Conservation (phyloP, 371 early-diverging fungal species). For the Mucor ambiguus region DNA sequence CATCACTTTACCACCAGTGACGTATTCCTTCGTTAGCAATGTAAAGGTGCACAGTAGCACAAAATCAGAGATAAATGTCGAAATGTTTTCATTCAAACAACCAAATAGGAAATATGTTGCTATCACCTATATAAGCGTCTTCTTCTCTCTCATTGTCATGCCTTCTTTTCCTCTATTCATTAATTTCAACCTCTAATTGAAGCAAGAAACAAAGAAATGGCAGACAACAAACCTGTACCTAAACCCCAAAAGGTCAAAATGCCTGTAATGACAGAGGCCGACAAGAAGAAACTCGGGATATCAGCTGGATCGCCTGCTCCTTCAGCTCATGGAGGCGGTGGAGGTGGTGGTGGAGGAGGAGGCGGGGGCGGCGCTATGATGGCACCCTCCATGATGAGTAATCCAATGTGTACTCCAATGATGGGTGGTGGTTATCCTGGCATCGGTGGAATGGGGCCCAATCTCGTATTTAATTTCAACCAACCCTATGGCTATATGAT, state of each 20-base stretch:
- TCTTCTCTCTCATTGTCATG: not conserved
- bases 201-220: not conserved
- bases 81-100: slow-evolving; percentile 1
- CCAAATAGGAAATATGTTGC: slow-evolving; percentile 10
- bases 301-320: not conserved
- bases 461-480: slow-evolving; percentile 24
- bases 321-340: not conserved
- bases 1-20: not conserved
- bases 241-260: slow-evolving; percentile 10
- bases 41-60: not conserved
- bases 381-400: not conserved
- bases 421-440: slow-evolving; percentile 4
- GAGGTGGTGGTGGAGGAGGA: not conserved
- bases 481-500: slow-evolving; percentile 5
- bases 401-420: slow-evolving; percentile 1
- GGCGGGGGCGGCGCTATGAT: not conserved
- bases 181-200: not conserved
- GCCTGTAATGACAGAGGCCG: slow-evolving; percentile 17
- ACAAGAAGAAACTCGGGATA: slow-evolving; percentile 3
- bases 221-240: not conserved
- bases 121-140: not conserved
- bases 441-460: slow-evolving; percentile 24
- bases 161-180: not conserved
- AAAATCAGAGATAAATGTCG: not conserved
- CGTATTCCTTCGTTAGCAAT: not conserved